phyloP scores from a whole-genome alignment of 352 stramenopile species.

The Phytophthora pinifolia region DNA sequence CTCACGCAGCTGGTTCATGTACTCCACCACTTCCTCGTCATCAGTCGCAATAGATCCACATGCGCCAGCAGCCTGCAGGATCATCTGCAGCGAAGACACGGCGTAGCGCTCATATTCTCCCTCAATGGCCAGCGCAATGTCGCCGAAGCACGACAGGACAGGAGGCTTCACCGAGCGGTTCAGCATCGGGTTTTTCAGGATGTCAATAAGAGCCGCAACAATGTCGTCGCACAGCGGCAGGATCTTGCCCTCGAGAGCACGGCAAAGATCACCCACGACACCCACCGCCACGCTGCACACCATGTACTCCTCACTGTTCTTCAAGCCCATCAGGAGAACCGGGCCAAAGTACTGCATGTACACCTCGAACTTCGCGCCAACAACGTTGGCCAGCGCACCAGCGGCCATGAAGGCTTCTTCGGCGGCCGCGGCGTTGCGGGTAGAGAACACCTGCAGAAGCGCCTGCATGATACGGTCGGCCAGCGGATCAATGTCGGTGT shows the following conservation, averaged over 20 bases:
- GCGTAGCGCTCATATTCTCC: conserved; percentile 91
- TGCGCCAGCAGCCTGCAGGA: conserved; percentile 84
- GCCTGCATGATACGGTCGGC: conserved; percentile 95
- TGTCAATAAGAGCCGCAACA: conserved; percentile 93
- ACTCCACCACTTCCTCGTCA: conserved; percentile 98
- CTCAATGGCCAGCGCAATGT: conserved; percentile 96
- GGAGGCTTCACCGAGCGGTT: conserved; percentile 96
- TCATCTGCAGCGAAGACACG: conserved; percentile 80
- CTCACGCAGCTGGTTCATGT: conserved; percentile 96
- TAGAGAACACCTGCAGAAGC: conserved; percentile 95
- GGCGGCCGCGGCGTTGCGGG: conserved; percentile 91
- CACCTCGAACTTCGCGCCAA: conserved; percentile 93
- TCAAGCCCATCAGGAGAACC: conserved; percentile 91
- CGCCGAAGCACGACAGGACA: conserved; percentile 96
- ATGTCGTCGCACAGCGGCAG: conserved; percentile 94
- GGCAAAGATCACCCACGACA: conserved; percentile 95
- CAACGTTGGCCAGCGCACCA: conserved; percentile 91
- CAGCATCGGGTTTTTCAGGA: conserved; percentile 92
- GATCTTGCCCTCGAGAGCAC: conserved; percentile 91
- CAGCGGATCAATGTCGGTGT: conserved; percentile 83
- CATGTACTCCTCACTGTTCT: conserved; percentile 96
- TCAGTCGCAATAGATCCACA: conserved; percentile 88
- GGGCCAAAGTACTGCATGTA: conserved; percentile 96
- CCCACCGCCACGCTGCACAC: conserved; percentile 96
- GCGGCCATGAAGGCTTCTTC: conserved; percentile 97